phyloP scores from a whole-genome alignment of 2,329 filamentous ascomycete genomes.

The Huntiella omanensis region DNA sequence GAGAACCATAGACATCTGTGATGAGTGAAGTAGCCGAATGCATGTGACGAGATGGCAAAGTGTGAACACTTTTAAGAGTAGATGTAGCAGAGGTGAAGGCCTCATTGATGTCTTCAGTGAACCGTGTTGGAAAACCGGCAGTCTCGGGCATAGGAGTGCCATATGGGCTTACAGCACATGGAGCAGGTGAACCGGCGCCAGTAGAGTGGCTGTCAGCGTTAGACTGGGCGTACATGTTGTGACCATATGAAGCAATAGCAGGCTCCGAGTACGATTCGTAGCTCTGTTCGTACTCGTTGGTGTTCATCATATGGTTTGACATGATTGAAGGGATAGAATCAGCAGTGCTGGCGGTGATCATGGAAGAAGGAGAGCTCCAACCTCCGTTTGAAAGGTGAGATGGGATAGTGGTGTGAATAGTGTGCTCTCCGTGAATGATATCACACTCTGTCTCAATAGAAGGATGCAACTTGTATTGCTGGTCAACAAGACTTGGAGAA shows the following conservation, averaged over 20 bases:
- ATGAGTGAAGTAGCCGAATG: constrained; percentile 15
- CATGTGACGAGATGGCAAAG: constrained; percentile 23
- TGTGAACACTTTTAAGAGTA: constrained; percentile 10
- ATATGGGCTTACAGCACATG: constrained; percentile 3
- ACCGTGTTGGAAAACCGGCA: constrained; percentile 16
- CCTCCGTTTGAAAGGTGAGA: constrained; percentile 20
- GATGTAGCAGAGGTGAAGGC: constrained; percentile 11
- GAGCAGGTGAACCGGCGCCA: constrained; percentile 10
- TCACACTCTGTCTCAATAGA: background rate
- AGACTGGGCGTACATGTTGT: constrained; percentile 15
- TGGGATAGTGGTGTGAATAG: background rate
- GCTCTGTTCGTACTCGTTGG: constrained; percentile 32
- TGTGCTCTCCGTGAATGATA: background rate
- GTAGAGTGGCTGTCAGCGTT: constrained; percentile 5
- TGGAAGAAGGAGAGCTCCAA: constrained; percentile 24
- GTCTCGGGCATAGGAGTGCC: constrained; percentile 3
- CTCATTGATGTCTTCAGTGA: constrained; percentile 24
- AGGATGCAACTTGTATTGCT: constrained; percentile 20
- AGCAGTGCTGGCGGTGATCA: constrained; percentile 23
- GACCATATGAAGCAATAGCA: constrained; percentile 27
- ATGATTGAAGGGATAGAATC: constrained; percentile 25
- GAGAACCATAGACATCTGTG: constrained; percentile 10
- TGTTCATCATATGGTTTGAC: constrained; percentile 14
- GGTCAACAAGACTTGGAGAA: constrained; percentile 25
- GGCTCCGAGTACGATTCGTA: constrained; percentile 16